Base-by-base conservation (phyloP, 176 grass and related monocot genomes). In the Paspalum vaginatum region DNA sequence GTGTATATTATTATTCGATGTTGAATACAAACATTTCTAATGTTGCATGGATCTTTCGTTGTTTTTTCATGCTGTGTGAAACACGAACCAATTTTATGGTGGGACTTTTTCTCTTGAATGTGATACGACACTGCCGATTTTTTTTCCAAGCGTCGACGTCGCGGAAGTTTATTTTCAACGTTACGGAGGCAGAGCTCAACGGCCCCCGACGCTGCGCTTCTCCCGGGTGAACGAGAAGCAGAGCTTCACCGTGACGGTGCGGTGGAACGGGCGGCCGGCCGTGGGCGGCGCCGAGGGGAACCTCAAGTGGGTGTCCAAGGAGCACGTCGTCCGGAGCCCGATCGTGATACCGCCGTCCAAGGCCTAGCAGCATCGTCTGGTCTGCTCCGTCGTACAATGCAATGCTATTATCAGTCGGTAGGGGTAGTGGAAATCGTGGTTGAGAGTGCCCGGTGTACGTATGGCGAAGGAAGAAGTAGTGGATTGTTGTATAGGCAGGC, bases 181-280 rank as follows among this genome's bases (percentile, higher is more conserved):
- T n/a, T n/a, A n/a, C n/a, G n/a, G n/a, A n/a, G n/a, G n/a, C n/a
- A n/a, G n/a, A n/a, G n/a, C n/a, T n/a, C n/a, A n/a, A n/a, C 59
- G 41, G n/a, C 91, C 91, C 0, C 67, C 76, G 2, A 57, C 82
- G 84, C 85, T 93, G 87, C 84, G 39, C 1, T 93, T 93, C 80
- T 40, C 77, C n/a, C 81, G 20, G 74, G 59, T 79, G 39, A 82
- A 93, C 60, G 77, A 93, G 87, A 75, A 81, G 80, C 80, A 85
- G 75, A 90, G 81, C 70, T 93, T 85, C 87, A 85, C 71, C 7
- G 87, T 90, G 58, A 93, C 77, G n/a, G 81, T 90, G 84, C 87
- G 87, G 41, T 93, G 91, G 91, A 79, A 79, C 21, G 82, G 72
- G 16, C 65, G 53, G 68, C 79, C 81, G 18, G 76, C 71, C 57